Evolutionary conservation across 768 basidiomycete species (phyloP).

Genomic region (Imleria badia): DNA sequence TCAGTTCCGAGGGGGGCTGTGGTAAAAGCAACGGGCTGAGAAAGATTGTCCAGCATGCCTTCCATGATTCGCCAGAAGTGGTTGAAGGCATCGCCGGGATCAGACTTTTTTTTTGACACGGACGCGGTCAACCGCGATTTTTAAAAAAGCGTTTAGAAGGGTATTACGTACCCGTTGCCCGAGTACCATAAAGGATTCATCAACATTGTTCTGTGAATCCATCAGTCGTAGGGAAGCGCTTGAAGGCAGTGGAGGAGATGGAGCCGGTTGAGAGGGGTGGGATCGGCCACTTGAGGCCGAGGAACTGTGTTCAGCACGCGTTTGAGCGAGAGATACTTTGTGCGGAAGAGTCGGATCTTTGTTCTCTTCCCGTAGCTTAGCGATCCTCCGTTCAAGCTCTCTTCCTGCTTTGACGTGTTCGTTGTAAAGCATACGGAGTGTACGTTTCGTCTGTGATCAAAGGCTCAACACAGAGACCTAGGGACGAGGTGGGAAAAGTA

Average conservation of each 20-base stretch:
- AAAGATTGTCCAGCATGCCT: slow-evolving; percentile 82
- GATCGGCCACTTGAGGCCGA: slow-evolving; percentile 15
- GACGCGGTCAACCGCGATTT: background rate
- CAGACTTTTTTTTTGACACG: slow-evolving; percentile 47
- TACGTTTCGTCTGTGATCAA: slow-evolving; percentile 64
- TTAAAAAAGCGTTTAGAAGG: background rate
- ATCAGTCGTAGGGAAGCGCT: slow-evolving; percentile 34
- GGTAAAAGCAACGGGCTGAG: slow-evolving; percentile 76
- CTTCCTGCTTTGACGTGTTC: slow-evolving; percentile 70
- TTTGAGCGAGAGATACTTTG: slow-evolving; percentile 37
- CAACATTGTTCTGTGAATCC: slow-evolving; percentile 64
- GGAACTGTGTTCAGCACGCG: slow-evolving; percentile 24
- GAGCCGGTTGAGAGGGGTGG: slow-evolving; percentile 30
- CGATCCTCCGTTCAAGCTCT: slow-evolving; percentile 70
- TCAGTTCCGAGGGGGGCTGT: slow-evolving; percentile 67
- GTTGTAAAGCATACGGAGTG: slow-evolving; percentile 70
- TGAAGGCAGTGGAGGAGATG: slow-evolving; percentile 49
- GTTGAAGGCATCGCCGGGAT: slow-evolving; percentile 84
- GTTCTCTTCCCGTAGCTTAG: slow-evolving; percentile 70
- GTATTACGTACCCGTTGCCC: slow-evolving; percentile 61
- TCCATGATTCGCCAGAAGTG: slow-evolving; percentile 89
- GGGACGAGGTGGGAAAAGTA: slow-evolving; percentile 33
- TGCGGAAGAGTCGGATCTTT: slow-evolving; percentile 77
- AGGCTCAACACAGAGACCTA: slow-evolving; percentile 6
- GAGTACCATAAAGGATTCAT: slow-evolving; percentile 88